Evolutionary conservation across 768 basidiomycete genomes (phyloP), one percentile per base, ranked within the genome.

Genomic region (Phaffia tasmanica): DNA sequence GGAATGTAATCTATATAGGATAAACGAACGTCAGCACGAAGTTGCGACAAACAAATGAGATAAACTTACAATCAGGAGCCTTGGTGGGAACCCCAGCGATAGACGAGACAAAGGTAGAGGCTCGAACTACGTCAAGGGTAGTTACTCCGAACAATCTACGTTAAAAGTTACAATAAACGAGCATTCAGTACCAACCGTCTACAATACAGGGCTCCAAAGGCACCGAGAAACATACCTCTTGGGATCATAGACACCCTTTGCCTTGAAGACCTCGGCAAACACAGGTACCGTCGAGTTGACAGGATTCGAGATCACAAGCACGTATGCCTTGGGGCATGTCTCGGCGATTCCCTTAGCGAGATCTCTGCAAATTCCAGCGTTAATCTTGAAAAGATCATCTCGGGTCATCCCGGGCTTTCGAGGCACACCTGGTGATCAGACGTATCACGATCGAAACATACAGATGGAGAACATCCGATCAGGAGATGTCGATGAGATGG

Each of bases 81-180:
- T 74, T 72, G 15, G 57, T 62, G 30, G 75, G 70, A 57, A 74
- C 72, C 62, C 76, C 75, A 65, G 84, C 72, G 73, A 94, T 77
- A 63, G 82, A 82, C 25, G 84, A 82, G 65, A 91, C 83, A 84
- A 98, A 98, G 68, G 89, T 89, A 55, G 89, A 84, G 47, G 94
- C 85, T 72, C 94, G 90, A 78, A 98, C 93, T 73, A 99, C 91
- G 74, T 99, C 94, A 75, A 99, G 89, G 74, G 93, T 91, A 75
- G 94, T 97, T 70, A 99, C 87, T 82, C 94, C 95, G 77, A 95
- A 98, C 73, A 98, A 77, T 64, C 73, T 74, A 53, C 1, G 7
- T 19, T 23, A 32, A 14, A n/a, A n/a, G 35, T 42, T 5, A 42
- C 35, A 11, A 42, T 11, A 42, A 29, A 48, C 2, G 35, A 8